Conservation (phyloP, 345 rosid species). For the Mallotus nudiflorus region DNA sequence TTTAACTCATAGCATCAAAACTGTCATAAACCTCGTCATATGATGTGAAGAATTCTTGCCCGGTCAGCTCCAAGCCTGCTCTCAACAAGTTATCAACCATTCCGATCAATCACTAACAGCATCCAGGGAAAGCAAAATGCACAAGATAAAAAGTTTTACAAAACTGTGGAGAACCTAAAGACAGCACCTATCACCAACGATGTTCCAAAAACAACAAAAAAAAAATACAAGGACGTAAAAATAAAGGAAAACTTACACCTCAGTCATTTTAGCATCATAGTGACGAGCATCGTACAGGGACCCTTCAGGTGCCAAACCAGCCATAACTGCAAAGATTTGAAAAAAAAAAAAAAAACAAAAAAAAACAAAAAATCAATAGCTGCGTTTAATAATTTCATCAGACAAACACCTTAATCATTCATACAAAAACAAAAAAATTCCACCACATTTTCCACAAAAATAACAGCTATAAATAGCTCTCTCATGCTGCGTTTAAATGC, state of each 20-base stretch:
- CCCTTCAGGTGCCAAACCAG: slow-evolving; percentile 54
- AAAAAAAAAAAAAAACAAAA: no score
- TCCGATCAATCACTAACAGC: neutral
- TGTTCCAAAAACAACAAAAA: neutral
- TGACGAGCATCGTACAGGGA: slow-evolving; percentile 70
- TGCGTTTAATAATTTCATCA: neutral
- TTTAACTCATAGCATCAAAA: slow-evolving; percentile 78
- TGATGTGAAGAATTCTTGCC: slow-evolving; percentile 62
- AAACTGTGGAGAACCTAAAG: neutral
- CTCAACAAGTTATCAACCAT: slow-evolving; percentile 12
- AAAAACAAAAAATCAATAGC: no score
- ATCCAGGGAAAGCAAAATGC: neutral
- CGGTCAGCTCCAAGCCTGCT: slow-evolving; percentile 49
- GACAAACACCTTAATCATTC: neutral
- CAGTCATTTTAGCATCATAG: slow-evolving; percentile 66
- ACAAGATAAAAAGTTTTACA: neutral
- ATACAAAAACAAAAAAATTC: neutral
- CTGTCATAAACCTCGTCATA: slow-evolving; percentile 79
- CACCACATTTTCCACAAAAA: no score
- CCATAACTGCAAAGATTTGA: slow-evolving; percentile 19
- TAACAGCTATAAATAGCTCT: no score
- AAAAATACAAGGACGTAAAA: neutral
- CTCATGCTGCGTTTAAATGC: no score
- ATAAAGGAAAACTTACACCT: slow-evolving; percentile 48
- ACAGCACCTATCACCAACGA: neutral